A percentile compares a stretch with the other conserved stretches of the same genome.
Evolutionary conservation across 2,329 filamentous ascomycete species (phyloP).

Genomic region (Ascocoryne sarcoides): DNA sequence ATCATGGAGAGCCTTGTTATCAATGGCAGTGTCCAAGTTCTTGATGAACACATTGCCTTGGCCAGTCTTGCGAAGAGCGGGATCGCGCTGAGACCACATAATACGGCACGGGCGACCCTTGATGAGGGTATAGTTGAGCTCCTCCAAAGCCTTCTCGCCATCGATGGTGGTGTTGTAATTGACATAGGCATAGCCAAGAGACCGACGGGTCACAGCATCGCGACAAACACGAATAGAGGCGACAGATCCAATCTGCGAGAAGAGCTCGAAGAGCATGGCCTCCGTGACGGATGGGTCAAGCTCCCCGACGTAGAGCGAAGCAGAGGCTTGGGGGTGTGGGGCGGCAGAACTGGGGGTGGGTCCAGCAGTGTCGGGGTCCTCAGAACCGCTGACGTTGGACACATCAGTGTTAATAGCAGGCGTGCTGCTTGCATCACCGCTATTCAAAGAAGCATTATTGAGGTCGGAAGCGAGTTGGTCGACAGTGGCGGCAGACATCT

Average conservation of each 20-base stretch:
- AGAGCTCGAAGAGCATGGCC: slow-evolving; percentile 99
- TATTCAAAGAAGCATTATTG: slow-evolving; percentile 61
- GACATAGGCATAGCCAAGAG: slow-evolving; percentile 97
- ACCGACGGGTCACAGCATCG: slow-evolving; percentile 96
- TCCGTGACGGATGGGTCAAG: slow-evolving; percentile 96
- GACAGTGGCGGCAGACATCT: slow-evolving; percentile 59
- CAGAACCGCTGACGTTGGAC: slow-evolving; percentile 41
- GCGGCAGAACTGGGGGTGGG: slow-evolving; percentile 62
- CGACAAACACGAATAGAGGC: slow-evolving; percentile 99
- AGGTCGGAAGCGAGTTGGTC: slow-evolving; percentile 77
- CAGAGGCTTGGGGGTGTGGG: slow-evolving; percentile 83
- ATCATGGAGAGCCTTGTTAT: slow-evolving; percentile 99
- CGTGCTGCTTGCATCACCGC: slow-evolving; percentile 56
- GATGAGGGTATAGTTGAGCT: slow-evolving; percentile 99
- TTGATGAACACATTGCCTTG: slow-evolving; percentile 99
- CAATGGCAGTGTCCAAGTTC: slow-evolving; percentile 96
- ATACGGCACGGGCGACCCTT: slow-evolving; percentile 98
- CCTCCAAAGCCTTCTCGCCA: slow-evolving; percentile 96
- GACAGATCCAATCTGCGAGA: slow-evolving; percentile 97
- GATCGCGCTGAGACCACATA: slow-evolving; percentile 99
- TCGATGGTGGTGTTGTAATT: slow-evolving; percentile 98
- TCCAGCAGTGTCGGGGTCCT: slow-evolving; percentile 55
- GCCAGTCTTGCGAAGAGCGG: slow-evolving; percentile 96
- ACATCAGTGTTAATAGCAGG: slow-evolving; percentile 70
- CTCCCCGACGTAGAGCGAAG: slow-evolving; percentile 97